These are phyloP conservation scores for Kazachstania martiniae DNA, from an alignment of 805 yeast species.

Conservation along the genomic window DNA sequence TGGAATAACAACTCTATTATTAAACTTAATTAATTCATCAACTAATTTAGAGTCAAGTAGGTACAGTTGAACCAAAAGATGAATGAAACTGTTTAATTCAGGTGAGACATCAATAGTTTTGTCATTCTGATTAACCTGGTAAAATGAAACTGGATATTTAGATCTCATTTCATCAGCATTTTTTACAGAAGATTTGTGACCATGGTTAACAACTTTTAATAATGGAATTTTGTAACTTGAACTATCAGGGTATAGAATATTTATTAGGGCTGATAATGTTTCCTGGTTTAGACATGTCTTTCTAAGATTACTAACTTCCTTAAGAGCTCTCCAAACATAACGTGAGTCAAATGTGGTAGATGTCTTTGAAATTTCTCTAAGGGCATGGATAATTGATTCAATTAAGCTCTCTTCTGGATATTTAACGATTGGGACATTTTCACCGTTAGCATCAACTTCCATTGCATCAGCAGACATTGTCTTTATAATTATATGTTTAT, in stretches of 20 bases:
- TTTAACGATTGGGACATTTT: constrained; percentile 20
- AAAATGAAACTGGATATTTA: constrained; percentile 25
- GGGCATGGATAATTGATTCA: constrained; percentile 23
- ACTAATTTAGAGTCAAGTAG: constrained; percentile 53
- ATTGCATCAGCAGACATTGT: too few species aligned
- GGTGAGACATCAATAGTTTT: constrained; percentile 43
- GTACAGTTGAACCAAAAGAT: constrained; percentile 66
- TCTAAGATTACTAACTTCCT: constrained; percentile 72
- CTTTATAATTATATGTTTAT: too few species aligned
- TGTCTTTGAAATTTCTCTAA: constrained; percentile 39
- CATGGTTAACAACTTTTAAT: constrained; percentile 30
- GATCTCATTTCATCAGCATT: constrained; percentile 27
- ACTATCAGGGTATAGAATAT: constrained; percentile 41
- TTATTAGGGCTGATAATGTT: constrained; percentile 45
- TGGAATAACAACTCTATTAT: constrained; percentile 39
- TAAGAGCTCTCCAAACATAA: constrained; percentile 72
- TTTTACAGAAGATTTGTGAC: constrained; percentile 25
- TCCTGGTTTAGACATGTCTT: constrained; percentile 41
- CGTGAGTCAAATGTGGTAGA: constrained; percentile 73
- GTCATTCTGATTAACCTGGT: constrained; percentile 18
- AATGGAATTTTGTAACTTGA: constrained; percentile 36
- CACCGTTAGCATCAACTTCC: constrained; percentile 12
- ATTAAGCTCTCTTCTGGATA: constrained; percentile 26
- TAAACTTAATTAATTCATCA: constrained; percentile 41
- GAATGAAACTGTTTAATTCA: constrained; percentile 71